These are phyloP conservation scores for Paramyrothecium sp. DNA, from an alignment of 2,329 filamentous ascomycete species.

Conservation along the genomic window DNA sequence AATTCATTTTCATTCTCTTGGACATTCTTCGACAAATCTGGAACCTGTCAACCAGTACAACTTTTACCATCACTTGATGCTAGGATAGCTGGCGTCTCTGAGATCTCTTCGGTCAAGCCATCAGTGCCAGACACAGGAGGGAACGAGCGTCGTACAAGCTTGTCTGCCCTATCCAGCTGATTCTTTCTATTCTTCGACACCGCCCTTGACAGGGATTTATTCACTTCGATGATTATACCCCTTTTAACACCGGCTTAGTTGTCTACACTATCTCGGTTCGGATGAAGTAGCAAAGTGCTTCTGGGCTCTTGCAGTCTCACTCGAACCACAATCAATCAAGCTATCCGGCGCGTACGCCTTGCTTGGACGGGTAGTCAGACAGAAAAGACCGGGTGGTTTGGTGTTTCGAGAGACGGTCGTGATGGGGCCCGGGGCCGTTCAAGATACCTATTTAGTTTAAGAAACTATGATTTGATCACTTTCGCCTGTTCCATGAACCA, in stretches of 20 bases:
- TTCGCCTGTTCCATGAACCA: neutral
- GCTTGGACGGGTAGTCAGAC: neutral
- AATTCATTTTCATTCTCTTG: neutral
- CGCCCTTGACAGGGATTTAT: conserved; percentile 18
- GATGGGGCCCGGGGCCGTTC: neutral
- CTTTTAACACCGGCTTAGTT: conserved; percentile 14
- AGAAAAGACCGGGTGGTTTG: neutral
- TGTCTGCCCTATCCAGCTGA: conserved; percentile 1
- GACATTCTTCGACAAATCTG: neutral
- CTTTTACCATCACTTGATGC: neutral
- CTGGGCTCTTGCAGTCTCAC: neutral
- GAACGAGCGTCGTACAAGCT: too few relatives aligned
- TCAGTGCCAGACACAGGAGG: too few relatives aligned
- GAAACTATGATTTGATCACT: neutral
- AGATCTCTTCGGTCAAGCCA: neutral
- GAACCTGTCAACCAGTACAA: neutral
- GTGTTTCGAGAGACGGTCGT: neutral
- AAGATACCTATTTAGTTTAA: neutral
- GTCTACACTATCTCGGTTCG: too few relatives aligned
- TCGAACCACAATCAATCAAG: neutral
- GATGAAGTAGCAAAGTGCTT: neutral
- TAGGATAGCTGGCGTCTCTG: neutral
- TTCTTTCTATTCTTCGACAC: conserved; percentile 12
- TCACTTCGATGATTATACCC: conserved; percentile 34
- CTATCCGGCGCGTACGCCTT: neutral